These are phyloP conservation scores for Colletotrichum sp. DNA, from an alignment of 2,329 filamentous ascomycete species.

Conservation along the genomic window DNA sequence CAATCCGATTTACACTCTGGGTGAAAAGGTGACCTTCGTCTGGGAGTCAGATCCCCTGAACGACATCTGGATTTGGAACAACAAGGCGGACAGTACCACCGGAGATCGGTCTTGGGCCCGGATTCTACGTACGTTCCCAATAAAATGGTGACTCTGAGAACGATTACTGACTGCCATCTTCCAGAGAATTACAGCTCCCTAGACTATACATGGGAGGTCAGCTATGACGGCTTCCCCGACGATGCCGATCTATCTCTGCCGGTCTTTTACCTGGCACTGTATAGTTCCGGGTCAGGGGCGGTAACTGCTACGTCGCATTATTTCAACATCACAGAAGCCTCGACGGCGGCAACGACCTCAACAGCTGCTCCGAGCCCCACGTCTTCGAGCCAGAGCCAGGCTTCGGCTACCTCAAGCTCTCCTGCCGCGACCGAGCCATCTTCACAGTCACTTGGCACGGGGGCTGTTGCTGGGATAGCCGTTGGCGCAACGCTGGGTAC, in stretches of 20 bases:
- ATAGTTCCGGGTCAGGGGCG: background rate
- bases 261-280: background rate
- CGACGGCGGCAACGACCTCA: background rate
- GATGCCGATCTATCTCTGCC: background rate
- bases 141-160: background rate
- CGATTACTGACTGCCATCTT: background rate
- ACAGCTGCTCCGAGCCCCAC: background rate
- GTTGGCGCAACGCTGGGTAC: background rate
- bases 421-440: background rate
- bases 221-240: background rate
- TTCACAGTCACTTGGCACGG: background rate
- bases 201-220: background rate
- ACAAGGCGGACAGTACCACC: background rate
- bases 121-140: background rate
- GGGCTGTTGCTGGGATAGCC: background rate
- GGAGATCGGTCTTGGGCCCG: background rate
- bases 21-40: background rate
- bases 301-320: background rate
- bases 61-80: background rate
- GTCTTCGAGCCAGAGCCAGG: background rate
- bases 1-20: background rate
- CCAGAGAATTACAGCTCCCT: background rate
- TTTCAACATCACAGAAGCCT: background rate
- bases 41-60: background rate
- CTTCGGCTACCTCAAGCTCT: background rate